Conservation (phyloP, 1,139 yeast genomes). For the Candida neerlandica region DNA sequence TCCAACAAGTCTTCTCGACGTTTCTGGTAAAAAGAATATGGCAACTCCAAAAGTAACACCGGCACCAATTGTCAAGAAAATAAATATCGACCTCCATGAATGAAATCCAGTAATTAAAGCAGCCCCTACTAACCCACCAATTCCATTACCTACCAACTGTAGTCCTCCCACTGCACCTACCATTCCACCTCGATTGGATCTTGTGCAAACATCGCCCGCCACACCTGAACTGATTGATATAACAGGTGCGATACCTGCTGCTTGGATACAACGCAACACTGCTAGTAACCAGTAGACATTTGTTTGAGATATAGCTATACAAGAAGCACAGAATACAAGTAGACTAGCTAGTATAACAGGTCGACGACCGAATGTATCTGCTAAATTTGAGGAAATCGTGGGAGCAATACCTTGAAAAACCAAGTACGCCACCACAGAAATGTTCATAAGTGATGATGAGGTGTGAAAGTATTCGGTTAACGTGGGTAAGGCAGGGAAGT, state of each 20-base stretch:
- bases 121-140: constrained; percentile 45
- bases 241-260: constrained; percentile 45
- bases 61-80: constrained; percentile 40
- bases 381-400: constrained; percentile 34
- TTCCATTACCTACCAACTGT: constrained; percentile 41
- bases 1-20: constrained; percentile 39
- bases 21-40: constrained; percentile 35
- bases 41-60: constrained; percentile 32
- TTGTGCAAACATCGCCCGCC: constrained; percentile 44
- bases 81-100: constrained; percentile 42
- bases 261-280: constrained; percentile 41
- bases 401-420: constrained; percentile 42
- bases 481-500: constrained; percentile 45
- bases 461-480: constrained; percentile 30
- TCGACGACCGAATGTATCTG: constrained; percentile 40
- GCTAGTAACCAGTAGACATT: constrained; percentile 40
- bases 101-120: constrained; percentile 31
- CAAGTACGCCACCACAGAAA: constrained; percentile 42
- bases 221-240: constrained; percentile 43
- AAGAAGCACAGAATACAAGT: constrained; percentile 31
- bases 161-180: constrained; percentile 41
- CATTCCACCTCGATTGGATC: constrained; percentile 41
- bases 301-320: constrained; percentile 39
- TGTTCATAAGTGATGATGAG: constrained; percentile 27
- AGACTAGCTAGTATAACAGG: constrained; percentile 35